Evolutionary conservation across 177 flowering plant species (phyloP), one percentile per base, ranked within the genome.

Genomic region (Telopea speciosissima): DNA sequence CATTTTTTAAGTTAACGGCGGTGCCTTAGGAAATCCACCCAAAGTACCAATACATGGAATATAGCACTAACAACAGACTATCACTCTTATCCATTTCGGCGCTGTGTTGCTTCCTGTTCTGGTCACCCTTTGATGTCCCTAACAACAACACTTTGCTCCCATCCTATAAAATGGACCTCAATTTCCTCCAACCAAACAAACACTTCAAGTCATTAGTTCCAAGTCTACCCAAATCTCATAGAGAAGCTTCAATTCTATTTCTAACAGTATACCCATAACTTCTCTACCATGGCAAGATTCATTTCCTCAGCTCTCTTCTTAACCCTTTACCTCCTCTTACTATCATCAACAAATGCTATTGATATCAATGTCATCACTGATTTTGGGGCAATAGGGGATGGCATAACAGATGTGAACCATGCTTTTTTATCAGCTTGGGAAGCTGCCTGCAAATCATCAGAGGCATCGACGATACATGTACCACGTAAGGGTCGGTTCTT

Each of bases 321-420:
- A 8, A 24, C 33, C 52, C 14, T 1, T 1, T 33, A 44, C 33
- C 25, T 67, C 7, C 33, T 52, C 58, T 52, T 52, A 11, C 17
- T 49, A 52, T 19, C 25, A 12, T 25, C n/a, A 33, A 45, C 61
- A 49, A 23, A 10, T 2, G 19, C 14, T 28, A 21, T 40, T 28
- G 44, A 45, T 8, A 26, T 45, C 59, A 70, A 70, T 24, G 62
- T 33, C 40, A 8, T 71, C 12, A 26, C 44, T 0, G 49, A 71
- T 21, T 63, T 63, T 8, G 8, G 40, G 8, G 40, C 40, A 0
- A 8, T 8, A 33, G 40, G 40, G 8, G 40, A 33, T 8, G 73
- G 73, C 8, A 71, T 49, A 45, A 71, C 73, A 17, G 73, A 71
- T 54, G 45, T 68, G 31, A 65, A 28, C 61, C 21, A 8, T 23